phyloP scores from a whole-genome alignment of 2,329 filamentous ascomycete species.

The Tolypocladium tropicale region DNA sequence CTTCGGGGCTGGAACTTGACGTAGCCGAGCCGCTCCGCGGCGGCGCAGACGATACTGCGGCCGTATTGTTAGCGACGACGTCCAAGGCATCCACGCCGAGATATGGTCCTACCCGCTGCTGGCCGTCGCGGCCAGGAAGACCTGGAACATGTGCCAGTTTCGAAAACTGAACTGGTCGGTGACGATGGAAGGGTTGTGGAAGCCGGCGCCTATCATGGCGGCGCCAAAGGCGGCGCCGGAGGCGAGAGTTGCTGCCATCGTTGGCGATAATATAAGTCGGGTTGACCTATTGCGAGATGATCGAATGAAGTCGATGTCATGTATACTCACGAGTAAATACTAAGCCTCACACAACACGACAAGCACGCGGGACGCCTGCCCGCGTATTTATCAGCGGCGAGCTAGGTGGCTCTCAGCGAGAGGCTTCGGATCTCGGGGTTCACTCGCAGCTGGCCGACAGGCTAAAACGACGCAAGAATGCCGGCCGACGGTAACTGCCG shows the following conservation, averaged over 20 bases:
- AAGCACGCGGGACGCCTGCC: neutral
- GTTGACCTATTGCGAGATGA: too few relatives aligned
- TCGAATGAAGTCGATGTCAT: too few relatives aligned
- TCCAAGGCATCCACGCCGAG: neutral
- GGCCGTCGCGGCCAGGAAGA: conserved; percentile 52
- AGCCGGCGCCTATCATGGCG: conserved; percentile 48
- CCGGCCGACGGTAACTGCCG: neutral
- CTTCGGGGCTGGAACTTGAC: conserved; percentile 35
- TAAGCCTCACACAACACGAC: neutral
- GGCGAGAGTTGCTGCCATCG: conserved; percentile 22
- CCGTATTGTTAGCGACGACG: neutral
- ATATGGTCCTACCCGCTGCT: conserved; percentile 43
- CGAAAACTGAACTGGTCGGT: conserved; percentile 48
- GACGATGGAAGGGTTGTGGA: conserved; percentile 50
- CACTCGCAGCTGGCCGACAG: neutral
- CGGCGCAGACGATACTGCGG: conserved; percentile 32
- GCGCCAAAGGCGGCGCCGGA: conserved; percentile 52
- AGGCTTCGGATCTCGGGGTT: neutral
- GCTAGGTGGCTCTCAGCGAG: neutral
- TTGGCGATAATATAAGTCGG: too few relatives aligned
- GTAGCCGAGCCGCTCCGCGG: conserved; percentile 32
- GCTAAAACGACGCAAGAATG: neutral
- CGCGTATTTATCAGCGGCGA: neutral
- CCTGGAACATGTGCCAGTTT: conserved; percentile 57
- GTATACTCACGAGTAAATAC: neutral